These are phyloP conservation scores for Boechera stricta DNA, from an alignment of 345 rosid genomes.

Conservation along the genomic window DNA sequence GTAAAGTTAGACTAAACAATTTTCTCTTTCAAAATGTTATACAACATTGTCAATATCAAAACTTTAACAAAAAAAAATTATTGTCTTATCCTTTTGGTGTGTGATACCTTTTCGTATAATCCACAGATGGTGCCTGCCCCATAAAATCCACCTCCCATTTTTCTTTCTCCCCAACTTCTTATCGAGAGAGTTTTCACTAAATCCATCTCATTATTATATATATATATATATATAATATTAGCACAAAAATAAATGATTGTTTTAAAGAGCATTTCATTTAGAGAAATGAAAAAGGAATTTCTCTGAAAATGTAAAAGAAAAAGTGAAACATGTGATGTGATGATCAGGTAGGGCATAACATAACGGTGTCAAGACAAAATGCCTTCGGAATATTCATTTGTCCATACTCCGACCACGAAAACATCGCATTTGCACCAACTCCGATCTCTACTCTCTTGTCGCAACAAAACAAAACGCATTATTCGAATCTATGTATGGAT, in stretches of 20 bases:
- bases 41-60: slow-evolving; percentile 7
- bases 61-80: not conserved
- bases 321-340: slow-evolving; percentile 43
- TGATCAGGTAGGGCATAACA: slow-evolving; percentile 35
- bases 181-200: slow-evolving; percentile 26
- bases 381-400: slow-evolving; percentile 45
- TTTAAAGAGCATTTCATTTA: not conserved
- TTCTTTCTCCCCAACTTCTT: slow-evolving; percentile 32
- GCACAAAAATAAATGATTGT: slow-evolving; percentile 7
- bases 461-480: slow-evolving; percentile 26
- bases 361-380: slow-evolving; percentile 34
- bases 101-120: slow-evolving; percentile 32
- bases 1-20: not conserved
- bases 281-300: slow-evolving; percentile 7
- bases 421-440: slow-evolving; percentile 30
- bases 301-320: slow-evolving; percentile 3
- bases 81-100: slow-evolving; percentile 37
- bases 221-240: not conserved
- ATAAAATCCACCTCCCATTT: slow-evolving; percentile 36
- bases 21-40: not conserved
- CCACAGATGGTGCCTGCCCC: slow-evolving; percentile 43
- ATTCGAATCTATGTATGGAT: not conserved
- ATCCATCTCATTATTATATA: not conserved
- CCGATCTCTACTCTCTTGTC: slow-evolving; percentile 25
- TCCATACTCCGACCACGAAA: slow-evolving; percentile 35